Evolutionary conservation across 1,139 yeast genomes (phyloP).

Genomic region (Saccharomyces hybrid): DNA sequence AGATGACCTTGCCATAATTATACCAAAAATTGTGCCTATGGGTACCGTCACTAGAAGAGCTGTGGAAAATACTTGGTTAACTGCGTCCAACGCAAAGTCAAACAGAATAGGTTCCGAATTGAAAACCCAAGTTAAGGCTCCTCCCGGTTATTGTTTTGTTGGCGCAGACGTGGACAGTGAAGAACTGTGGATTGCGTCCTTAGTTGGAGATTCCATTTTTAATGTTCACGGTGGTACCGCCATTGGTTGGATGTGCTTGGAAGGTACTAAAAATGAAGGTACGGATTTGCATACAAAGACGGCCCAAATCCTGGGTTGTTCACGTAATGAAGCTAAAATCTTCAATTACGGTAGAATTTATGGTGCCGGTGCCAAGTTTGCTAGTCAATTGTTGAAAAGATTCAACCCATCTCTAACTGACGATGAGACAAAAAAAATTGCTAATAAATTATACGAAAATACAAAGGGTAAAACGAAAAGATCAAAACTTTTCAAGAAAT

Average conservation of each 20-base stretch:
- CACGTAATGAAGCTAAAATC: conserved; percentile 85
- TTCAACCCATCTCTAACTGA: conserved; percentile 71
- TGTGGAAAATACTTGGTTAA: conserved; percentile 95
- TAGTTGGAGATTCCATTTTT: conserved; percentile 87
- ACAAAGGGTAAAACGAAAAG: conserved; percentile 63
- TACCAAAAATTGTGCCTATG: conserved; percentile 84
- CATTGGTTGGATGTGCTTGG: conserved; percentile 98
- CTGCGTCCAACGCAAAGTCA: conserved; percentile 89
- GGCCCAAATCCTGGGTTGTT: conserved; percentile 80
- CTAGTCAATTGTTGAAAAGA: conserved; percentile 70
- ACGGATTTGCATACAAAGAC: conserved; percentile 96
- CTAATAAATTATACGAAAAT: conserved; percentile 60
- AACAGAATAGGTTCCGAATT: conserved; percentile 87
- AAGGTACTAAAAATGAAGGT: conserved; percentile 84
- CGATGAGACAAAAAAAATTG: conserved; percentile 58
- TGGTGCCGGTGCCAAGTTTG: conserved; percentile 94
- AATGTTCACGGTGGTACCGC: conserved; percentile 93
- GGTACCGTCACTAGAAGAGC: conserved; percentile 96
- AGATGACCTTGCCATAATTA: conserved; percentile 55
- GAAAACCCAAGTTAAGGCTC: conserved; percentile 80
- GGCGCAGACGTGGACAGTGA: conserved; percentile 99
- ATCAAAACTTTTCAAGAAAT: conserved; percentile 33
- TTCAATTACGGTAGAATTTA: conserved; percentile 96
- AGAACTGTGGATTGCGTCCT: conserved; percentile 95
- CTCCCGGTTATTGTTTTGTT: conserved; percentile 81